A percentile compares a stretch with the other conserved stretches of the same genome.
Conservation (phyloP, 805 yeast genomes). For the Kuraishia hungarica region DNA sequence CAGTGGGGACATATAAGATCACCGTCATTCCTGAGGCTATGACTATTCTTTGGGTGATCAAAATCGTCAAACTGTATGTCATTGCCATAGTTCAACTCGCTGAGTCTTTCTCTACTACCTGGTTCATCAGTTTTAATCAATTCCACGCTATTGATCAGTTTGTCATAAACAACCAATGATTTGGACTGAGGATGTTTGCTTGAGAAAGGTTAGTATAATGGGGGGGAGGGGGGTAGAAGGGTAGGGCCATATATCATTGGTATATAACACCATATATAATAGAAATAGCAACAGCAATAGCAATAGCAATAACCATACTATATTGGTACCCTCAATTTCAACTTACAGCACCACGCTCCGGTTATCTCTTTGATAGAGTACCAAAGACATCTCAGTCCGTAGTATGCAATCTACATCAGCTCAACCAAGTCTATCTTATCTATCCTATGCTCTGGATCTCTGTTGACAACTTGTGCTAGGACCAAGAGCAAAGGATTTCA, state of each 20-base stretch:
- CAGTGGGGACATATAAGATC: not conserved
- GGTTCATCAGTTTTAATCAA: not conserved
- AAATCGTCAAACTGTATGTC: not conserved
- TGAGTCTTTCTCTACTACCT: not conserved
- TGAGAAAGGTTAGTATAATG: not conserved
- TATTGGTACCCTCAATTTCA: not conserved
- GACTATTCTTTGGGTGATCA: not conserved
- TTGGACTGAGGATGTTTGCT: not conserved
- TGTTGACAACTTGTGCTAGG: no score
- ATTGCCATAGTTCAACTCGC: not conserved
- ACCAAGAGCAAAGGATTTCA: no score
- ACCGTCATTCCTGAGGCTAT: not conserved
- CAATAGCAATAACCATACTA: not conserved
- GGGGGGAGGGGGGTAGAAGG: no score
- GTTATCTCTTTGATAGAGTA: not conserved
- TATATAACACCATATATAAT: no score
- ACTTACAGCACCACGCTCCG: slow-evolving; percentile 4
- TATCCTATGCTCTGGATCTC: no score
- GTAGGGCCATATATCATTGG: no score
- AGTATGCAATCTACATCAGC: not conserved
- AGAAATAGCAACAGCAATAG: no score
- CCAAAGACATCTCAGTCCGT: not conserved
- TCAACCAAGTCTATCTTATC: not conserved
- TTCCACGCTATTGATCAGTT: not conserved
- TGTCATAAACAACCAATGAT: slow-evolving; percentile 1